Percentiles rank a stretch among this genome's conserved stretches.
Conservation (phyloP, 164 flowering plant genomes). For the Houttuynia cordata region DNA sequence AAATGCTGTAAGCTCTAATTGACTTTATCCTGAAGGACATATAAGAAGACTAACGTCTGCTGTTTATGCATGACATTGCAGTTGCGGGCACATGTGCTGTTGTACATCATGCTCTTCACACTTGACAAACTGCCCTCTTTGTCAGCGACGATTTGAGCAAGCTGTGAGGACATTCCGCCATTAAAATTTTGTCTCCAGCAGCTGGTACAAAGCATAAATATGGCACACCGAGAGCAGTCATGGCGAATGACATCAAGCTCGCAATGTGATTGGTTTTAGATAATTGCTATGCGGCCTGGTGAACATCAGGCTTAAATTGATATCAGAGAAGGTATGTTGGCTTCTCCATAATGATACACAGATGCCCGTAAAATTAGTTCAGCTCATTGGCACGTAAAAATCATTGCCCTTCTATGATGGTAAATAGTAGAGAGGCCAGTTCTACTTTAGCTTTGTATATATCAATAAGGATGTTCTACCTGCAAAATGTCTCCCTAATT, state of each 20-base stretch:
- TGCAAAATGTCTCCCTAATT: no score
- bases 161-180: slow-evolving; percentile 75
- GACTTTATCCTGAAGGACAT: no score
- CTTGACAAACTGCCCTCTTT: slow-evolving; percentile 78
- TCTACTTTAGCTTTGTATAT: no score
- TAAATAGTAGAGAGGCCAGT: no score
- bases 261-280: neutral
- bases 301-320: no score
- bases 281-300: no score
- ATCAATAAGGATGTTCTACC: no score
- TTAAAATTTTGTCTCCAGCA: slow-evolving; percentile 22
- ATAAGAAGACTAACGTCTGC: neutral
- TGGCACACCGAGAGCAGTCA: neutral
- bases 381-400: no score
- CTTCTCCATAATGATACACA: no score
- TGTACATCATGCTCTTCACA: slow-evolving; percentile 74
- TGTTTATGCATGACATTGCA: slow-evolving; percentile 17
- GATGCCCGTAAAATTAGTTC: no score
- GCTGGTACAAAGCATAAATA: neutral
- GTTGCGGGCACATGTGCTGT: slow-evolving; percentile 99
- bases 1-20: neutral
- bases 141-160: slow-evolving; percentile 70
- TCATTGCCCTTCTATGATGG: no score
- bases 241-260: neutral
- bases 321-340: no score